Evolutionary conservation across 192 early-diverging fungal species (phyloP).

Genomic region (Podila clonocystis): DNA sequence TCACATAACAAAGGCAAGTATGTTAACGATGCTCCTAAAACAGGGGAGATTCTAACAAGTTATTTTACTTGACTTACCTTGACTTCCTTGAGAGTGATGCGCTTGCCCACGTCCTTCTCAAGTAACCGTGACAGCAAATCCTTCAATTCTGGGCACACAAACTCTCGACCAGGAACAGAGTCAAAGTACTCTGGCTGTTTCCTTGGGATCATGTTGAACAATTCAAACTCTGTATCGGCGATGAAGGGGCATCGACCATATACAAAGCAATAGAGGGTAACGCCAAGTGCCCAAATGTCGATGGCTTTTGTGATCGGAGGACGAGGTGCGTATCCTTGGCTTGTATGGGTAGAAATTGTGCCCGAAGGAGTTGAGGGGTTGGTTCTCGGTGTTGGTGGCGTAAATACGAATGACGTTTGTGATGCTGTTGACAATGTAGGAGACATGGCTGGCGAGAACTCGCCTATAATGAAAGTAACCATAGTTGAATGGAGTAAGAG

Average conservation of each 20-base stretch:
- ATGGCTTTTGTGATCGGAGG: conserved; percentile 85
- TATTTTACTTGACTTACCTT: conserved; percentile 57
- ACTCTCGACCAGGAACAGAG: conserved; percentile 57
- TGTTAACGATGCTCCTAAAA: background rate
- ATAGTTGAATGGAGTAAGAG: background rate
- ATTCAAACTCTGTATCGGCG: conserved; percentile 95
- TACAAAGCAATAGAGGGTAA: conserved; percentile 94
- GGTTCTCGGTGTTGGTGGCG: conserved; percentile 31
- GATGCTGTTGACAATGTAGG: conserved; percentile 33
- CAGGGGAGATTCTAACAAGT: background rate
- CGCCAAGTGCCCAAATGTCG: conserved; percentile 98
- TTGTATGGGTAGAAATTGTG: conserved; percentile 16
- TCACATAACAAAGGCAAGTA: background rate
- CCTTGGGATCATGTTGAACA: conserved; percentile 91
- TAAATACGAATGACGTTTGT: conserved; percentile 37
- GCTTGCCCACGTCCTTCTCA: conserved; percentile 86
- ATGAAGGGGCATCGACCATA: conserved; percentile 94
- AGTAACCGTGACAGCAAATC: conserved; percentile 81
- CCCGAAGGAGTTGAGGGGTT: conserved; percentile 27
- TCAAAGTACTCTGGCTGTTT: conserved; percentile 69
- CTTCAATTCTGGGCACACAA: conserved; percentile 66
- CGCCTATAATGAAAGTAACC: conserved; percentile 20
- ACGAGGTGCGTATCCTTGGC: conserved; percentile 24
- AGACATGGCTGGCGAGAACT: conserved; percentile 33
- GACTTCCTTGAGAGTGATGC: conserved; percentile 89